These are phyloP conservation scores for Torulaspora gathmanii DNA, from an alignment of 805 yeast genomes.

Conservation along the genomic window DNA sequence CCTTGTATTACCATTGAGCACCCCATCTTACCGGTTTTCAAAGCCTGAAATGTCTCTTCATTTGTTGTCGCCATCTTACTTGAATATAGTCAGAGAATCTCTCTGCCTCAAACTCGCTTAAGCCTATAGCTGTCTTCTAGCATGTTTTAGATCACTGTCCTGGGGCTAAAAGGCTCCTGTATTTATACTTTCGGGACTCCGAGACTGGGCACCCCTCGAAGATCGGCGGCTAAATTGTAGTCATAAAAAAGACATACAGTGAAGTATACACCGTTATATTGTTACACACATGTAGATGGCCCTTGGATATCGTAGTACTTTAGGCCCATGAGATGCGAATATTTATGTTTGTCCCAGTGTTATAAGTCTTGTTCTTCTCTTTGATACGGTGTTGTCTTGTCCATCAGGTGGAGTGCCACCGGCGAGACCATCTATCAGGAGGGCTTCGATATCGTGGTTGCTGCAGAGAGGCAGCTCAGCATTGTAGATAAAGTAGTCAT, in stretches of 20 bases:
- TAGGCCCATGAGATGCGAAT: not conserved
- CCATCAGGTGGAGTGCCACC: conserved; percentile 2
- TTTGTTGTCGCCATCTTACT: too few species aligned
- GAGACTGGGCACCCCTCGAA: not conserved
- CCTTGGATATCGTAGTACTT: too few species aligned
- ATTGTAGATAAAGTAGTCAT: conserved; percentile 46
- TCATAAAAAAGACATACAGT: too few species aligned
- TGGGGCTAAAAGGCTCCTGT: not conserved
- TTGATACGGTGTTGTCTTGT: conserved; percentile 23
- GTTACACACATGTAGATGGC: not conserved
- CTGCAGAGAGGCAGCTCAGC: conserved; percentile 28
- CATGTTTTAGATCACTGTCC: not conserved
- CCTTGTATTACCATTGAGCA: too few species aligned
- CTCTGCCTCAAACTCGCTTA: too few species aligned
- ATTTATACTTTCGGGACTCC: not conserved
- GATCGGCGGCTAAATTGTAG: not conserved
- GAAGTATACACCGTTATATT: too few species aligned
- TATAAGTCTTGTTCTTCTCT: conserved; percentile 33
- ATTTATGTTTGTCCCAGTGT: conserved; percentile 17
- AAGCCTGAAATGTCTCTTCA: too few species aligned
- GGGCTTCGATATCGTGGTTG: conserved; percentile 29
- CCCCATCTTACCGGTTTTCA: too few species aligned
- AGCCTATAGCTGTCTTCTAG: too few species aligned
- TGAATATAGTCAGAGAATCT: too few species aligned
- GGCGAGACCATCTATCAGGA: conserved; percentile 15